phyloP scores from a whole-genome alignment of 192 early-diverging fungal genomes.

The Pilobolus umbonatus region DNA sequence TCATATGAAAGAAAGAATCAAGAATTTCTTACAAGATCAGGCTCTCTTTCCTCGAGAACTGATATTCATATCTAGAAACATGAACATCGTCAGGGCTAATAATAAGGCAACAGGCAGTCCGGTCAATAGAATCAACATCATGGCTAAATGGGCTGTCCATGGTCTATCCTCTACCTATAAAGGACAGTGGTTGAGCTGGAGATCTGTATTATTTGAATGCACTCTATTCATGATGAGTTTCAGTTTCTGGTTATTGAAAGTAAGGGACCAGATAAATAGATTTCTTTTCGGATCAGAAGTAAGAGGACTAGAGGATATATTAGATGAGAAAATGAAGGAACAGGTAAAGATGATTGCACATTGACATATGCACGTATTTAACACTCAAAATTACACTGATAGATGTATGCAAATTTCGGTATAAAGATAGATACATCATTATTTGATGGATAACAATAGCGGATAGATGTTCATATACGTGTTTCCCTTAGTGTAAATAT shows the following conservation, averaged over 20 bases:
- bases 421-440: constrained; percentile 69
- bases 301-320: constrained; percentile 63
- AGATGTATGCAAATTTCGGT: constrained; percentile 72
- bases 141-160: constrained; percentile 74
- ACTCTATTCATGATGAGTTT: constrained; percentile 55
- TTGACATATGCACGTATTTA: background rate
- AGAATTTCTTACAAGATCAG: constrained; percentile 66
- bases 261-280: constrained; percentile 36
- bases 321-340: constrained; percentile 68
- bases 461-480: no score
- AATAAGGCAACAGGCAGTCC: constrained; percentile 83
- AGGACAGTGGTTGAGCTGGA: constrained; percentile 13
- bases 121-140: constrained; percentile 83
- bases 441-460: constrained; percentile 60
- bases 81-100: constrained; percentile 81
- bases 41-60: constrained; percentile 78
- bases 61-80: constrained; percentile 85
- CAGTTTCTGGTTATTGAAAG: constrained; percentile 50
- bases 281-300: constrained; percentile 30
- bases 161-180: constrained; percentile 36
- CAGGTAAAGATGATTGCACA: constrained; percentile 34
- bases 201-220: constrained; percentile 44
- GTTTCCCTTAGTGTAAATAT: no score
- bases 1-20: constrained; percentile 66
- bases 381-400: background rate